These are phyloP conservation scores for Epichloe scottii DNA, from an alignment of 2,329 filamentous ascomycete genomes.

Conservation along the genomic window DNA sequence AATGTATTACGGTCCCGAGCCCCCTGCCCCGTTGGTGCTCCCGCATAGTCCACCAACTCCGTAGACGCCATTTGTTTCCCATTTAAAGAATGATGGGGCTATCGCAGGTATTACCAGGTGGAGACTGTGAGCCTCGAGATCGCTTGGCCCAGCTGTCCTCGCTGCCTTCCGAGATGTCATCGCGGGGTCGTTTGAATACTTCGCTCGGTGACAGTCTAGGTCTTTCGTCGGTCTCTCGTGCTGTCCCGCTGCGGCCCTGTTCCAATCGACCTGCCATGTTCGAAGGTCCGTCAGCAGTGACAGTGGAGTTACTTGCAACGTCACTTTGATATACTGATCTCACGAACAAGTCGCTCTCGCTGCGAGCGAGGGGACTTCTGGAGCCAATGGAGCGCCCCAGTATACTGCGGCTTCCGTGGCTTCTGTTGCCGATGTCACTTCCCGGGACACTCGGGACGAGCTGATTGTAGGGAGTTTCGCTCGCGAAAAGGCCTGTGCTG, in stretches of 20 bases:
- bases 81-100: background rate
- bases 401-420: background rate
- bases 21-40: background rate
- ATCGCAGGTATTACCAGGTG: background rate
- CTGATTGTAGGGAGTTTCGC: background rate
- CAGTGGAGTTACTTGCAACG: background rate
- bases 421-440: background rate
- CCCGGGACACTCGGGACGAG: background rate
- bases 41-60: background rate
- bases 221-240: background rate
- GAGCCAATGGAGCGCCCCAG: background rate
- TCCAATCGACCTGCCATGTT: background rate
- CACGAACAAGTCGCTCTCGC: background rate
- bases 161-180: background rate
- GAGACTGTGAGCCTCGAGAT: background rate
- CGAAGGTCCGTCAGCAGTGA: background rate
- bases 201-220: background rate
- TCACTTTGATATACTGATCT: background rate
- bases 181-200: background rate
- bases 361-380: background rate
- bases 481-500: background rate
- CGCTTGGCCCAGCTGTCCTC: background rate
- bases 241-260: background rate
- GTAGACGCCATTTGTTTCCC: background rate
- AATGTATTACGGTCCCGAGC: background rate